phyloP scores from a whole-genome alignment of 352 stramenopile species.

The Blastocystis sp. region DNA sequence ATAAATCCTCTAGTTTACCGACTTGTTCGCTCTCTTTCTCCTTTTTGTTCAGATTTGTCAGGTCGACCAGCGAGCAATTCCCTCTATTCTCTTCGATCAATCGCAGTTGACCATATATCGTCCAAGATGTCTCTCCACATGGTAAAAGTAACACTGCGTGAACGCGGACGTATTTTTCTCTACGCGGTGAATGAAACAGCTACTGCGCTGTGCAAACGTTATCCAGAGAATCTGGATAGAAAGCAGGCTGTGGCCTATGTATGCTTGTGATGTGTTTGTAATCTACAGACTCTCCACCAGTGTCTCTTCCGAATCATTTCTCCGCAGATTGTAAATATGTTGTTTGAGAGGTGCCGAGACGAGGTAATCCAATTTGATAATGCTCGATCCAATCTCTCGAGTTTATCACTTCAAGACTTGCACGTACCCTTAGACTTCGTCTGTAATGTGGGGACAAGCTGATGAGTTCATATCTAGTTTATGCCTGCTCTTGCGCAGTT shows the following conservation, averaged over 20 bases:
- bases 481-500: background rate
- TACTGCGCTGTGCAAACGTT: background rate
- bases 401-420: background rate
- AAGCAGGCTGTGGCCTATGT: background rate
- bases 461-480: background rate
- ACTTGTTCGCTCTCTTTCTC: background rate
- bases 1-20: background rate
- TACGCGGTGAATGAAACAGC: background rate
- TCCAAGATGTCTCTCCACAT: background rate
- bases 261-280: background rate
- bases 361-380: background rate
- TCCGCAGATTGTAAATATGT: background rate
- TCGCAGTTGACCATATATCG: background rate
- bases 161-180: background rate
- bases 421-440: background rate
- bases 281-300: background rate
- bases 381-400: background rate
- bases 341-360: background rate
- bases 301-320: background rate
- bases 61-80: background rate
- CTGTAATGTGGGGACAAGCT: background rate
- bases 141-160: background rate
- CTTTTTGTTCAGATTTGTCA: background rate
- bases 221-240: background rate
- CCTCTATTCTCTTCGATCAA: background rate